Percentiles rank a stretch among this genome's conserved stretches.
Conservation (phyloP, 139 green algal genomes). For the Closterium sp. region DNA sequence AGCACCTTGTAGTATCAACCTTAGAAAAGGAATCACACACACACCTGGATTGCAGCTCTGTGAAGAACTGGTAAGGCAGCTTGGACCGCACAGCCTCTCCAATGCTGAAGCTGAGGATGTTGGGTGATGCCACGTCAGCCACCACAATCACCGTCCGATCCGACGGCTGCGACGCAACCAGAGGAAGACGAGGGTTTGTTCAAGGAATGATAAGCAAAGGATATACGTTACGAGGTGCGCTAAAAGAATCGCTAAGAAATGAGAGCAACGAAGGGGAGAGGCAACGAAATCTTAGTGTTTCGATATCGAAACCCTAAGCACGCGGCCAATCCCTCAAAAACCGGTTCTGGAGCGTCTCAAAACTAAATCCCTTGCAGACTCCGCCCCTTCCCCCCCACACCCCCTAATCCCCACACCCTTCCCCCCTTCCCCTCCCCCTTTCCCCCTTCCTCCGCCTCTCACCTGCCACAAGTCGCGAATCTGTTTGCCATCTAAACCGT, state of each 20-base stretch:
- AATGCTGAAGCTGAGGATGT: slow-evolving; percentile 53
- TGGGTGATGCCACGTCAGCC: slow-evolving; percentile 45
- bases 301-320: too few relatives aligned
- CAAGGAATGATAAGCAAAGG: too few relatives aligned
- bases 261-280: neutral
- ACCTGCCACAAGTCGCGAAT: neutral
- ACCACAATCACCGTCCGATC: slow-evolving; percentile 49
- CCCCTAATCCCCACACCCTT: neutral
- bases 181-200: neutral
- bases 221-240: too few relatives aligned
- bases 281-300: too few relatives aligned
- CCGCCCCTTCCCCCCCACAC: too few relatives aligned
- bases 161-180: slow-evolving; percentile 1
- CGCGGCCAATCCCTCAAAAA: too few relatives aligned
- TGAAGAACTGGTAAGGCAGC: slow-evolving; percentile 49
- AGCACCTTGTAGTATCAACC: too few relatives aligned
- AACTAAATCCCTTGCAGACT: neutral
- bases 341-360: too few relatives aligned
- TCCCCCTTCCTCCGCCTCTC: neutral
- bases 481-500: neutral
- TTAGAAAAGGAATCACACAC: too few relatives aligned
- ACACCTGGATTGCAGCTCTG: slow-evolving; percentile 43
- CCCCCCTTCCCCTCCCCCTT: too few relatives aligned
- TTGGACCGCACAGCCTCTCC: slow-evolving; percentile 42
- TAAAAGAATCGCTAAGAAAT: neutral